phyloP scores from a whole-genome alignment of 805 yeast species.

The Saccharomycopsis lassenensis region DNA sequence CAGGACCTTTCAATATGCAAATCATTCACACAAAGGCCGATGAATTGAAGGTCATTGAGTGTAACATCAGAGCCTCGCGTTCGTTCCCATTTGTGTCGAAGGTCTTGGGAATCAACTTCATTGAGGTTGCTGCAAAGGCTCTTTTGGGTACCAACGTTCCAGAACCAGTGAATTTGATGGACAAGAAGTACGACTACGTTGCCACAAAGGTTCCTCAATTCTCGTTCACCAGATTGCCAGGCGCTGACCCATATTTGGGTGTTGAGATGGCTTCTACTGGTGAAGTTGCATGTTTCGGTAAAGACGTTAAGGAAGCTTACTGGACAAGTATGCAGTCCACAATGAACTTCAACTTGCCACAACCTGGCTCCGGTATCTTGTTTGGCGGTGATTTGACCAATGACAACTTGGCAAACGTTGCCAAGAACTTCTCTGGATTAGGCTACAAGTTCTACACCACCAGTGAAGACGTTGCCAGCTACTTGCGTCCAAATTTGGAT shows the following conservation, averaged over 20 bases:
- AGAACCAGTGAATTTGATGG: constrained; percentile 76
- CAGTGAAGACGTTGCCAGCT: constrained; percentile 56
- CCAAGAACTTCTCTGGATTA: constrained; percentile 51
- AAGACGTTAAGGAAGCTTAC: constrained; percentile 77
- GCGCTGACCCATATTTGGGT: constrained; percentile 98
- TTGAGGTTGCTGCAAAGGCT: constrained; percentile 88
- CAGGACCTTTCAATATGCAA: constrained; percentile 99
- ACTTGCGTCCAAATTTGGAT: constrained; percentile 41
- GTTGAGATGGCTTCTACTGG: constrained; percentile 99
- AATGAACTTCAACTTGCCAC: constrained; percentile 92
- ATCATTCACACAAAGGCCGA: constrained; percentile 78
- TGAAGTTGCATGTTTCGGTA: constrained; percentile 96
- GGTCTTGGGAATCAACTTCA: constrained; percentile 89
- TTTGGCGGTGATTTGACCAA: constrained; percentile 88
- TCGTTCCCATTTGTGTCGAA: constrained; percentile 98
- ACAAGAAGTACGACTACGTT: constrained; percentile 61
- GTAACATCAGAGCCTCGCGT: constrained; percentile 97
- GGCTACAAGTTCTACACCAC: constrained; percentile 82
- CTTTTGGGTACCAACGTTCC: constrained; percentile 66
- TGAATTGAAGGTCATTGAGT: constrained; percentile 89
- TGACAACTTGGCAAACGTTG: constrained; percentile 64
- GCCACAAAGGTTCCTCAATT: constrained; percentile 98
- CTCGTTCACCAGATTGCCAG: constrained; percentile 95
- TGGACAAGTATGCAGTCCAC: constrained; percentile 97
- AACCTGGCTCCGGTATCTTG: constrained; percentile 79